These are phyloP conservation scores for Tilletia walkeri DNA, from an alignment of 1,284 basidiomycete species.

Conservation along the genomic window DNA sequence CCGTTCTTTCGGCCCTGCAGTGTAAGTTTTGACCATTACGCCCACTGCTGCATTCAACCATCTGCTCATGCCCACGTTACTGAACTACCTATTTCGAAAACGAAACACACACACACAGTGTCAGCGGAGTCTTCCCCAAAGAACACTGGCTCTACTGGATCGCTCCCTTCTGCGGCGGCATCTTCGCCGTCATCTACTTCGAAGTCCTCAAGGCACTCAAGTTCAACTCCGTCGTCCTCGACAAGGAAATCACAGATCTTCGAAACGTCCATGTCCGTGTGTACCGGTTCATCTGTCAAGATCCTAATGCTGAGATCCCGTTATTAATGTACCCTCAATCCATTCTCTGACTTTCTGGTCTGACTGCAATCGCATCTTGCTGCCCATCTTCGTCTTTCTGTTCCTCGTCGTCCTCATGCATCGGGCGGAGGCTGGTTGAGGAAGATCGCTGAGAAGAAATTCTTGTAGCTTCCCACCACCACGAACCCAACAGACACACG, in stretches of 20 bases:
- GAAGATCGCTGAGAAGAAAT: too few relatives aligned
- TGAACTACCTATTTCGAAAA: too few relatives aligned
- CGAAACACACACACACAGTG: neutral
- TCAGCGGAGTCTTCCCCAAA: slow-evolving; percentile 24
- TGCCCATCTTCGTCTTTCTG: too few relatives aligned
- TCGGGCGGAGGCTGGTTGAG: too few relatives aligned
- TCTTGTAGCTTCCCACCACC: too few relatives aligned
- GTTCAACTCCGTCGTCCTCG: slow-evolving; percentile 17
- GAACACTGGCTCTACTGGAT: slow-evolving; percentile 33
- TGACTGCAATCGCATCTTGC: too few relatives aligned
- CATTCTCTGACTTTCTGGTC: too few relatives aligned
- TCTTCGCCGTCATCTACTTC: slow-evolving; percentile 18
- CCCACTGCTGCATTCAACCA: slow-evolving; percentile 2
- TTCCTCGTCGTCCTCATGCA: too few relatives aligned
- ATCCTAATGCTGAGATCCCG: slow-evolving; percentile 28
- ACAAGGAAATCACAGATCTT: slow-evolving; percentile 31
- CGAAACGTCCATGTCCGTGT: slow-evolving; percentile 31
- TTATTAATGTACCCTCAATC: neutral
- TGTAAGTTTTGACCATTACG: slow-evolving; percentile 34
- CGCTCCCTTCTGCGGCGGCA: slow-evolving; percentile 24
- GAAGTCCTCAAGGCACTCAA: slow-evolving; percentile 19
- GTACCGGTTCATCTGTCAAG: slow-evolving; percentile 28
- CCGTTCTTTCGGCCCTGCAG: slow-evolving; percentile 72
- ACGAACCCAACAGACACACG: too few relatives aligned
- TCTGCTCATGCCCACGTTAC: too few relatives aligned